Evolutionary conservation across 2,329 filamentous ascomycete genomes (phyloP).

Genomic region (Paecilomyces niveus): DNA sequence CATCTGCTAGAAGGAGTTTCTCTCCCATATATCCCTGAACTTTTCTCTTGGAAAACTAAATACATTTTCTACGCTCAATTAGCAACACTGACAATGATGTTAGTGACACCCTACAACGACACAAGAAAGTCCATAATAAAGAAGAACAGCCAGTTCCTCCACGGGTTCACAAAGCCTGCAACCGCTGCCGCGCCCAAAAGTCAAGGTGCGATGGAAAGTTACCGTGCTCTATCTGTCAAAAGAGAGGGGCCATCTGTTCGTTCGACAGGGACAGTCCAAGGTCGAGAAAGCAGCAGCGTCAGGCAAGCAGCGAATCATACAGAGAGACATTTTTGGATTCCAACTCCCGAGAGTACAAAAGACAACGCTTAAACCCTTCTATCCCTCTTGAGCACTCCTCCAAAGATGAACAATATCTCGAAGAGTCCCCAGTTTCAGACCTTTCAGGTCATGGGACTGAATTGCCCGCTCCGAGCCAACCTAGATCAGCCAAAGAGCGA

Average conservation of each 20-base stretch:
- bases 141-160: background rate
- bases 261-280: slow-evolving; percentile 1
- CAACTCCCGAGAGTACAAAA: background rate
- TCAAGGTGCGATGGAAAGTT: slow-evolving; percentile 6
- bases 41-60: background rate
- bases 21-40: too few relatives aligned
- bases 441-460: background rate
- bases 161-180: slow-evolving; percentile 5
- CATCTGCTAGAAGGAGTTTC: too few relatives aligned
- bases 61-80: background rate
- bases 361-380: background rate
- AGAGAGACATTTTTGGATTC: background rate
- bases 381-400: background rate
- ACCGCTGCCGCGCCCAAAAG: slow-evolving; percentile 7
- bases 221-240: slow-evolving; percentile 6
- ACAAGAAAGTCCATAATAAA: slow-evolving; percentile 4
- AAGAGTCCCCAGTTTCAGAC: background rate
- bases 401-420: background rate
- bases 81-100: background rate
- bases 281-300: background rate
- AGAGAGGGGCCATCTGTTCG: slow-evolving; percentile 6
- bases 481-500: background rate
- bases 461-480: background rate
- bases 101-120: slow-evolving; percentile 7
- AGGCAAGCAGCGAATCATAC: background rate